Conservation (phyloP, 805 yeast species). For the Ogataea parapolymorpha region DNA sequence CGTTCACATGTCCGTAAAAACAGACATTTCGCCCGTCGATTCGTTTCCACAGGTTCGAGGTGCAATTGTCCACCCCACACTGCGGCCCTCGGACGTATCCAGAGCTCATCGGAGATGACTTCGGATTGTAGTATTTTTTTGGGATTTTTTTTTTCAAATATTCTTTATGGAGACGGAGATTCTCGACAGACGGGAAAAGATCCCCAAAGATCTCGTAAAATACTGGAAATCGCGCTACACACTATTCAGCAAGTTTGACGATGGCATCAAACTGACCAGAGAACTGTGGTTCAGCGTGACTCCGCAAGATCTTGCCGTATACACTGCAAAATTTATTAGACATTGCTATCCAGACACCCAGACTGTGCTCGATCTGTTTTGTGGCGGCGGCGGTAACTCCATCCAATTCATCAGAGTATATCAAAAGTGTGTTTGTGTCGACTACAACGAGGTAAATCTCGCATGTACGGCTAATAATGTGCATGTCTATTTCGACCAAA, state of each 20-base stretch:
- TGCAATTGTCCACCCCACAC: conserved; percentile 90
- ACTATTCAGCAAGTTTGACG: conserved; percentile 61
- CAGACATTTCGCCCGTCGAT: conserved; percentile 81
- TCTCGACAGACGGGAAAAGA: conserved; percentile 10
- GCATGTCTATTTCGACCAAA: conserved; percentile 42
- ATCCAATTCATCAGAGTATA: conserved; percentile 69
- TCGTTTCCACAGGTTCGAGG: conserved; percentile 67
- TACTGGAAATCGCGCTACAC: conserved; percentile 62
- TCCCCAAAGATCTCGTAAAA: conserved; percentile 41
- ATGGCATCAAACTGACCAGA: conserved; percentile 63
- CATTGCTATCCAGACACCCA: conserved; percentile 48
- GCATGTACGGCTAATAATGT: conserved; percentile 66
- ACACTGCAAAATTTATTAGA: conserved; percentile 50
- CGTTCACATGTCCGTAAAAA: conserved; percentile 86
- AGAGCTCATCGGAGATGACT: conserved; percentile 12
- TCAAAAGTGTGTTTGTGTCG: conserved; percentile 58
- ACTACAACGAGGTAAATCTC: conserved; percentile 56
- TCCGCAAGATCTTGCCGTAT: conserved; percentile 68
- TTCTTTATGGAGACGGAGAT: conserved; percentile 10
- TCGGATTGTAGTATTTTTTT: background rate
- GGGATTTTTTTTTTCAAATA: background rate
- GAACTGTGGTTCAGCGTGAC: conserved; percentile 90
- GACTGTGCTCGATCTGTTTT: conserved; percentile 62
- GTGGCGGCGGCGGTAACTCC: conserved; percentile 88
- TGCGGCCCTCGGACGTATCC: conserved; percentile 59